Percentiles rank a stretch among this genome's conserved stretches.
Conservation (phyloP, 306 rosid species). For the Psophocarpus tetragonolobus region DNA sequence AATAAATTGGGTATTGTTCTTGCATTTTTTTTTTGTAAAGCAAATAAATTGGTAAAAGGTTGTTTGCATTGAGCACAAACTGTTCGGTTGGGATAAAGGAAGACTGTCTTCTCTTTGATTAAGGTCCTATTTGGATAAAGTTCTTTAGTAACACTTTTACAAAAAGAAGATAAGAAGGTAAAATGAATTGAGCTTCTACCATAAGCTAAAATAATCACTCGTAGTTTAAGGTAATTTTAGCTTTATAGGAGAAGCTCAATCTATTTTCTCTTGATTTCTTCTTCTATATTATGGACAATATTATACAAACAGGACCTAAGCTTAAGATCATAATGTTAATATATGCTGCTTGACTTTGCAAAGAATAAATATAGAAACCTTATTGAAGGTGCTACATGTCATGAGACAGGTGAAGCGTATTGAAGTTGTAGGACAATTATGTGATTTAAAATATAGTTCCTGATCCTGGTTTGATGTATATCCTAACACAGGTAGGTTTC, state of each 20-base stretch:
- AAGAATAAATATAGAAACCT: not conserved
- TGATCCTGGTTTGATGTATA: not conserved
- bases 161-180: not conserved
- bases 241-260: not conserved
- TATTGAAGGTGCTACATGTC: not conserved
- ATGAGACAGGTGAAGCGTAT: not conserved
- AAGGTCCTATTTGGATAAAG: not conserved
- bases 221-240: not conserved
- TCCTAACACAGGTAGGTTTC: constrained; percentile 4
- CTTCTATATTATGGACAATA: too few species aligned
- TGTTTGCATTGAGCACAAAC: too few species aligned
- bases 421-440: not conserved
- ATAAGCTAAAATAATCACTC: not conserved
- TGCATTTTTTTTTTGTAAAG: too few species aligned
- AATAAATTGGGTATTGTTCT: not conserved
- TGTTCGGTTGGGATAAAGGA: not conserved
- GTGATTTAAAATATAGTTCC: constrained; percentile 10
- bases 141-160: not conserved
- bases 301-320: not conserved
- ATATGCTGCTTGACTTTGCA: not conserved
- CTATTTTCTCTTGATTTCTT: too few species aligned
- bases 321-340: not conserved
- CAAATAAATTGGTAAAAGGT: too few species aligned
- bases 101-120: not conserved
- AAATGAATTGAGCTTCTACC: not conserved